phyloP scores from a whole-genome alignment of 768 basidiomycete genomes.

The Russula compacta region DNA sequence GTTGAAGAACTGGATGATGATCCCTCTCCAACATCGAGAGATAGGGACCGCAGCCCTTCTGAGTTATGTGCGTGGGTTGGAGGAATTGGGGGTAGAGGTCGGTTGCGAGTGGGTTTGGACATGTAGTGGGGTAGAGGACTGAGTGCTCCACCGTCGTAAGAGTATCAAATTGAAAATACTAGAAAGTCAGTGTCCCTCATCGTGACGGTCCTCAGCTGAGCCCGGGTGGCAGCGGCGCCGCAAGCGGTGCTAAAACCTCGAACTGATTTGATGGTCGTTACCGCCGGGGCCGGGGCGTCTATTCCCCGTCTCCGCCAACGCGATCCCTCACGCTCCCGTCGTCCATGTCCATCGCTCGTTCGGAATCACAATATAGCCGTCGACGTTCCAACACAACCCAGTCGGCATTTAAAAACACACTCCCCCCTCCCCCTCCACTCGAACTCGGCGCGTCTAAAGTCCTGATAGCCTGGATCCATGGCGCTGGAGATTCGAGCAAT shows the following conservation, averaged over 20 bases:
- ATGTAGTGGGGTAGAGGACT: not conserved
- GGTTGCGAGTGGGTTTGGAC: not conserved
- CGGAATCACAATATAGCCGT: constrained; percentile 56
- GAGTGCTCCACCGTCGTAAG: not conserved
- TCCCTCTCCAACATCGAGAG: constrained; percentile 1
- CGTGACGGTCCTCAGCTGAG: not conserved
- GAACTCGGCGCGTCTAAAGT: constrained; percentile 53
- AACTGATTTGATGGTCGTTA: not conserved
- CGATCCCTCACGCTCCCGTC: no score
- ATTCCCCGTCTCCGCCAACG: no score
- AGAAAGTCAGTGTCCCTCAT: not conserved
- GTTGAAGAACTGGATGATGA: constrained; percentile 10
- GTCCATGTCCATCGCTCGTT: constrained; percentile 49
- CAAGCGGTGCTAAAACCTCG: not conserved
- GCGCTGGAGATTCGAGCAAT: constrained; percentile 46
- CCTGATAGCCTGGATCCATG: constrained; percentile 69
- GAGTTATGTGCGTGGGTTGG: not conserved
- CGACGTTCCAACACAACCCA: constrained; percentile 70
- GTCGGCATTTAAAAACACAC: constrained; percentile 42
- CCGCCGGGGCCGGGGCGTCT: no score
- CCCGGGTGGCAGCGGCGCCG: not conserved
- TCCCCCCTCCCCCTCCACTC: constrained; percentile 35
- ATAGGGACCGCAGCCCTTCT: not conserved
- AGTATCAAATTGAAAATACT: not conserved
- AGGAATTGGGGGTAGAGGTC: not conserved